Base-by-base conservation (phyloP, 2,329 filamentous ascomycete genomes). In the Drechslera avenae region DNA sequence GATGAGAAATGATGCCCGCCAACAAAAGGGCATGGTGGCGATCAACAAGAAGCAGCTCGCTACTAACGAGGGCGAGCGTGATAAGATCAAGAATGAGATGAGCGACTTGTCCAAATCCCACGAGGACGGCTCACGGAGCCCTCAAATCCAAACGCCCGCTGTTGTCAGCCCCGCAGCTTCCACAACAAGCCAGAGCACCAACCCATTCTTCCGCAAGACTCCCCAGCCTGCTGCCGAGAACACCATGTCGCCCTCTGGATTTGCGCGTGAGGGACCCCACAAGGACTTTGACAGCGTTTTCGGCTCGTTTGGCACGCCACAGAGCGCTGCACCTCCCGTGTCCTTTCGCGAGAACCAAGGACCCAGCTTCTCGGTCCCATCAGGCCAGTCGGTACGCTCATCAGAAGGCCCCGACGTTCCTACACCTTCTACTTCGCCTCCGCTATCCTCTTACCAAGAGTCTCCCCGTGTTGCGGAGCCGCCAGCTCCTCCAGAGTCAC, bases 11-110 rank as follows among this genome's bases (percentile, higher is more conserved):
- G 91, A 97, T 63, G 91, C 91, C 19, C 86, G 94, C 34, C 94
- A 97, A 73, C 92, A 97, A 69, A 97, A 96, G 77, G 94, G 94
- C 14, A 81, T 97, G 59, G 93, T 96, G 23, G 92, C 94, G 35
- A 99, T 99, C 77, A 97, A 97, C 78, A 97, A 95, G 81, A 99
- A 99, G 78, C 94, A 99, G 76, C 79, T 97, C 53, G 85, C 88
- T 30, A 97, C 92, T 1, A 90, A 88, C 50, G 94, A 99, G 73
- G 84, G 84, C 39, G 93, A 97, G 72, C 85, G 90, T 26, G 93
- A 97, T 54, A 93, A 90, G 78, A 79, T 96, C 32, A 92, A 91
- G 77, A 78, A 80, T 1, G 93, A 97, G 72, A 87, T 88, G 36
- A 86, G 86, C 51, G 86, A 85, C 43, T 81, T 87, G 57, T 82